Evolutionary conservation across 1,139 yeast species (phyloP), one percentile per base, ranked within the genome.

Genomic region (Protomyces inouyei): DNA sequence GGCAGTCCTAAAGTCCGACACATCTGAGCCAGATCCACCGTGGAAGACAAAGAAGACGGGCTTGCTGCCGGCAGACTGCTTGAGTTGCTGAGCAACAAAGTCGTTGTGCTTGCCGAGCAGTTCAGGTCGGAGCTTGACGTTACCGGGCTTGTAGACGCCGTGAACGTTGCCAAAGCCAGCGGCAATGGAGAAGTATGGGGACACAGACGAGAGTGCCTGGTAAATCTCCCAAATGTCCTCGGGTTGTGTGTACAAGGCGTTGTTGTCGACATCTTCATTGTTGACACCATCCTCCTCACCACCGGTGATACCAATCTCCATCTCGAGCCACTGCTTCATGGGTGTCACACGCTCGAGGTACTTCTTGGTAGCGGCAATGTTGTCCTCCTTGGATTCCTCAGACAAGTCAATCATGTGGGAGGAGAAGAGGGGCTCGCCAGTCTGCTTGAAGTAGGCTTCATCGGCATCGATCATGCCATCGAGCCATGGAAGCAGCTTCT

Each of bases 261-360:
- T 91, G 80, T 88, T 86, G 77, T 85, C 85, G 71, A 89, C 97
- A 78, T 85, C 83, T 80, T 92, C 95, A 85, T 93, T 95, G 87
- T 93, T 95, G 75, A 95, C 98, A 86, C 99, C 99, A 77, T 93
- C 99, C 82, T 93, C 98, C 83, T 93, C 98, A 87, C 98, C 98
- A 82, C 98, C 98, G 77, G 98, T 95, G 85, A 93, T 93, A 85
- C 98, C 99, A 77, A 93, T 93, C 84, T 93, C 99, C 98, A 93
- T 95, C 85, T 93, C 99, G 78, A 93, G 86, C 93, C 95, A 93
- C 83, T 93, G 98, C 82, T 85, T 83, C 85, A 92, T 84, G 81
- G 89, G 91, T 78, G 95, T 82, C 85, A 90, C 91, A 81, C 96
- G 90, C 78, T 83, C 83, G 82, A 95, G 93, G 85, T 95, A 95